Conservation (phyloP, 306 rosid species). For the Delonix regia region DNA sequence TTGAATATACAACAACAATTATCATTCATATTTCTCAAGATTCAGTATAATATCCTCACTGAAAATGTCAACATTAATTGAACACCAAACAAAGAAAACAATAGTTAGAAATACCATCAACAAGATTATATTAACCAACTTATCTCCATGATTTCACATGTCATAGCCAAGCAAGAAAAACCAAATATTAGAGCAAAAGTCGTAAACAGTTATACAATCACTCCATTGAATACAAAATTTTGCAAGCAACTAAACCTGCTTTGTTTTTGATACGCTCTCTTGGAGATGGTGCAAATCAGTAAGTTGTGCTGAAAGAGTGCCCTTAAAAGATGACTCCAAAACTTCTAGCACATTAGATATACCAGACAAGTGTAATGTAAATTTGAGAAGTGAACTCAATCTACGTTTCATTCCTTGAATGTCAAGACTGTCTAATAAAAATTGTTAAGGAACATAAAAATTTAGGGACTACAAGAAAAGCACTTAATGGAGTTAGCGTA, state of each 20-base stretch:
- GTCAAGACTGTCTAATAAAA: constrained; percentile 67
- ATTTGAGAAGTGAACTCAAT: constrained; percentile 69
- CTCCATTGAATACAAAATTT: constrained; percentile 27
- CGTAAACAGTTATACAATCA: constrained; percentile 5
- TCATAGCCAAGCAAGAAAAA: constrained; percentile 22
- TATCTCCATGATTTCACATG: constrained; percentile 24
- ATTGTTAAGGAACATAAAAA: constrained; percentile 44
- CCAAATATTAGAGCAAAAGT: constrained; percentile 23
- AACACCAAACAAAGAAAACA: constrained; percentile 1
- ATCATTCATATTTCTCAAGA: constrained; percentile 20
- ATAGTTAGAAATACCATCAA: constrained; percentile 6
- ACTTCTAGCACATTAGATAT: constrained; percentile 88
- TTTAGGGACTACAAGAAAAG: not conserved
- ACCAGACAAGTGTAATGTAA: constrained; percentile 69
- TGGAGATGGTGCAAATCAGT: constrained; percentile 80
- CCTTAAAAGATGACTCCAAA: constrained; percentile 87
- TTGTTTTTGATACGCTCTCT: constrained; percentile 80
- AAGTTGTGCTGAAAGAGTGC: constrained; percentile 83
- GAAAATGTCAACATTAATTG: not conserved
- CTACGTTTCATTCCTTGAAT: constrained; percentile 54
- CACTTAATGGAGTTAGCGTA: constrained; percentile 14
- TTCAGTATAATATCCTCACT: not conserved
- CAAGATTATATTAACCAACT: not conserved
- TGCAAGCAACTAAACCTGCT: constrained; percentile 71
- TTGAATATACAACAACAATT: constrained; percentile 1